Conservation (phyloP, 1,284 basidiomycete genomes). For the Polyporus tsugae region DNA sequence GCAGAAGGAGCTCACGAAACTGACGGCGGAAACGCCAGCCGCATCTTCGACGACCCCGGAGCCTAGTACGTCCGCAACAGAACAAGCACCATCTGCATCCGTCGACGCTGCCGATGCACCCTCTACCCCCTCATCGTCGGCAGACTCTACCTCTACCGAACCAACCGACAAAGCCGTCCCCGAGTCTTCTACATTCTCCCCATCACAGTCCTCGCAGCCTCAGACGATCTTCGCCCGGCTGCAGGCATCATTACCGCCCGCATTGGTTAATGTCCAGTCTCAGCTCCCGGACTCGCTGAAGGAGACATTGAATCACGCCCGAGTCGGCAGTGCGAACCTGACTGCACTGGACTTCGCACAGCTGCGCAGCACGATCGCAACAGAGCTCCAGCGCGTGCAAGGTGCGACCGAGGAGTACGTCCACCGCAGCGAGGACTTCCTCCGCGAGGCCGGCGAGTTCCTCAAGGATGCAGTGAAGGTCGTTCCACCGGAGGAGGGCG, state of each 20-base stretch:
- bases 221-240: constrained; percentile 72
- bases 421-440: constrained; percentile 76
- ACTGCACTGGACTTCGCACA: constrained; percentile 66
- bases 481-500: constrained; percentile 76
- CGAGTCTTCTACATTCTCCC: constrained; percentile 13
- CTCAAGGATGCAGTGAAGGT: constrained; percentile 89
- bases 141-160: constrained; percentile 2
- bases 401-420: constrained; percentile 85
- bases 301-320: constrained; percentile 56
- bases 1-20: constrained; percentile 79
- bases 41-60: constrained; percentile 41
- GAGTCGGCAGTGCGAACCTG: constrained; percentile 42
- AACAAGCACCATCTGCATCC: constrained; percentile 4
- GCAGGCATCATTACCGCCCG: constrained; percentile 75
- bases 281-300: constrained; percentile 73
- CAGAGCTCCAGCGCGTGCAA: constrained; percentile 79
- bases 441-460: constrained; percentile 79
- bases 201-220: constrained; percentile 42
- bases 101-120: background rate
- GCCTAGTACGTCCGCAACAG: constrained; percentile 25
- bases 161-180: constrained; percentile 11
- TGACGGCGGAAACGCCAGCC: constrained; percentile 51
- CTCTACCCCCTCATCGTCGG: background rate
- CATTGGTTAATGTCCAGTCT: constrained; percentile 61
- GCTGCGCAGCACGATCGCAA: constrained; percentile 68